These are phyloP conservation scores for Penicillium sp. DNA, from an alignment of 2,329 filamentous ascomycete genomes.

Conservation along the genomic window DNA sequence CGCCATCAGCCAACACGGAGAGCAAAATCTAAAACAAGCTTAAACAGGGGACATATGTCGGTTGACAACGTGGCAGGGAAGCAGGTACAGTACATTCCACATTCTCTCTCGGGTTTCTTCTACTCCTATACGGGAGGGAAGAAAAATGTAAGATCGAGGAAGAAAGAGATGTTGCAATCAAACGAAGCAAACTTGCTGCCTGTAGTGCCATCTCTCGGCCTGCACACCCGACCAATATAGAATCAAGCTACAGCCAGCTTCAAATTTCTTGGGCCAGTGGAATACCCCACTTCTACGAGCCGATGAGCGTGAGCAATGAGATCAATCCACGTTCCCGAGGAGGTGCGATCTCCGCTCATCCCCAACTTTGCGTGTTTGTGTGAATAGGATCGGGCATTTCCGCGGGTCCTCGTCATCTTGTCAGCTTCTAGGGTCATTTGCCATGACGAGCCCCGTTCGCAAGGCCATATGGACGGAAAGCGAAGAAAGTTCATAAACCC, in stretches of 20 bases:
- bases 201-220: background rate
- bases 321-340: slow-evolving; percentile 1
- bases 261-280: background rate
- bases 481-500: no score
- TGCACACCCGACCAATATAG: slow-evolving; percentile 1
- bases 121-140: background rate
- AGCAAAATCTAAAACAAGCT: slow-evolving; percentile 4
- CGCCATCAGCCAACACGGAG: background rate
- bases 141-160: background rate
- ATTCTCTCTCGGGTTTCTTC: background rate
- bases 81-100: background rate
- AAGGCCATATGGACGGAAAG: background rate
- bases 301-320: slow-evolving; percentile 1
- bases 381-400: background rate
- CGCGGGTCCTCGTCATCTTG: background rate
- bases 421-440: slow-evolving; percentile 1
- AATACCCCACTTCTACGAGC: background rate
- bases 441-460: background rate
- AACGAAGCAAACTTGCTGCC: background rate
- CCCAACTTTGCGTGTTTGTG: background rate
- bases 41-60: background rate
- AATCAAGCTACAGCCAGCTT: slow-evolving; percentile 1
- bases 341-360: background rate
- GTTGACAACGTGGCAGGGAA: background rate
- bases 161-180: background rate